Percentiles rank a stretch among this genome's conserved stretches.
Conservation (phyloP, 257 asterid species). For the Ballota nigra region DNA sequence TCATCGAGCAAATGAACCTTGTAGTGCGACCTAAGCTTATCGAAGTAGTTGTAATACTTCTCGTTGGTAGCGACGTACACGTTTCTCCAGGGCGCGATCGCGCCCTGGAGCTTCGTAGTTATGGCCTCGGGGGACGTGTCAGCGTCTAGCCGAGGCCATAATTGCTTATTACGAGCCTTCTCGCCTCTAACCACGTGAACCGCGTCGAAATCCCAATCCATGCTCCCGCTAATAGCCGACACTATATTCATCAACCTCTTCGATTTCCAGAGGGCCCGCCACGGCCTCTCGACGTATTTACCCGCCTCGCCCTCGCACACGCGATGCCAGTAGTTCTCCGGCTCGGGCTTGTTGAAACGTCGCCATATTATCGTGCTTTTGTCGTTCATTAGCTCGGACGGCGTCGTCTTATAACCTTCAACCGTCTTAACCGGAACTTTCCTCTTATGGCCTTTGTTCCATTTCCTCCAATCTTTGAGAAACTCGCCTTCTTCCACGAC, state of each 20-base stretch:
- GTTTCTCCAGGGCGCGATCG: slow-evolving; percentile 71
- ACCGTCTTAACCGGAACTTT: slow-evolving; percentile 68
- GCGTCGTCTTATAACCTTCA: slow-evolving; percentile 59
- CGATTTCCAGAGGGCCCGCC: slow-evolving; percentile 88
- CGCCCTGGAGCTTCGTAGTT: slow-evolving; percentile 55
- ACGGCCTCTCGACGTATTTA: slow-evolving; percentile 76
- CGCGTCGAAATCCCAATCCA: slow-evolving; percentile 99
- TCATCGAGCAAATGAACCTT: slow-evolving; percentile 90
- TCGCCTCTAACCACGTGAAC: slow-evolving; percentile 88
- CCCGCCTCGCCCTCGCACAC: slow-evolving; percentile 92
- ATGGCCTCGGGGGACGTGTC: slow-evolving; percentile 92
- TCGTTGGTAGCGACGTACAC: slow-evolving; percentile 88
- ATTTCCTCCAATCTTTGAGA: slow-evolving; percentile 72
- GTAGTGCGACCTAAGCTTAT: slow-evolving; percentile 89
- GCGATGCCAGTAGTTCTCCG: slow-evolving; percentile 90
- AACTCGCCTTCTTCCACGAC: slow-evolving; percentile 83
- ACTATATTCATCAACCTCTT: slow-evolving; percentile 91
- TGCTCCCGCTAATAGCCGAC: slow-evolving; percentile 84
- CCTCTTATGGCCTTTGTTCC: slow-evolving; percentile 63
- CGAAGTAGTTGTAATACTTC: slow-evolving; percentile 80
- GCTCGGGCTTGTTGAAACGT: slow-evolving; percentile 76
- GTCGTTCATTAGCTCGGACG: slow-evolving; percentile 68
- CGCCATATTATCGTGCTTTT: slow-evolving; percentile 77
- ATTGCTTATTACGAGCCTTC: slow-evolving; percentile 67
- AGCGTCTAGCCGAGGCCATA: slow-evolving; percentile 83